A percentile compares a stretch with the other conserved stretches of the same genome.
Evolutionary conservation across 306 rosid genomes (phyloP).

Genomic region (Trifolium pratense): DNA sequence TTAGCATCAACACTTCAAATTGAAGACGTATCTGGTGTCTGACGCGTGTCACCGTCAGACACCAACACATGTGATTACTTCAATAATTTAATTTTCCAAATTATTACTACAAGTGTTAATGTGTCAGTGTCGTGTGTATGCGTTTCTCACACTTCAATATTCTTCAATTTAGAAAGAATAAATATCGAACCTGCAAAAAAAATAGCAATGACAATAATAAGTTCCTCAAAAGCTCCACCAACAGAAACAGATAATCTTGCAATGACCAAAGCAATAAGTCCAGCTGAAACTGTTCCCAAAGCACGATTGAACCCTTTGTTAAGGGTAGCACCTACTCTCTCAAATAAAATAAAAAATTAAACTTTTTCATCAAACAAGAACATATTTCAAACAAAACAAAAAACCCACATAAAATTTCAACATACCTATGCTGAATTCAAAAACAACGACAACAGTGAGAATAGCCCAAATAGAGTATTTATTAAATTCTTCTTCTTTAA

Average conservation of each 20-base stretch:
- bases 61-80: not conserved
- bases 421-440: constrained; percentile 77
- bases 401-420: not conserved
- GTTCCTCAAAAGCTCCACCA: constrained; percentile 56
- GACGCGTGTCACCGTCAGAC: not conserved
- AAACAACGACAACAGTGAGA: constrained; percentile 75
- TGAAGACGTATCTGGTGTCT: not conserved
- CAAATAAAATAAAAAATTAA: not conserved
- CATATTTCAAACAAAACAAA: not conserved
- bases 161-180: constrained; percentile 5
- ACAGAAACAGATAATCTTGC: constrained; percentile 50
- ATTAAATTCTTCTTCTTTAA: constrained; percentile 50
- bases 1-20: not conserved
- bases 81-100: not conserved
- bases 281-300: constrained; percentile 78
- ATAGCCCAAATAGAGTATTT: constrained; percentile 77
- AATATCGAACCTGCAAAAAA: constrained; percentile 65
- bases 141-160: not conserved
- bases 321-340: constrained; percentile 66
- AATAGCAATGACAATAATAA: constrained; percentile 53
- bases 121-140: not conserved
- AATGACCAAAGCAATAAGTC: constrained; percentile 65
- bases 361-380: not conserved
- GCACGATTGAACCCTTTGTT: constrained; percentile 81
- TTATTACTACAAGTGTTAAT: not conserved